phyloP scores from a whole-genome alignment of 305 asterid species.

The Fraxinus dipetala region DNA sequence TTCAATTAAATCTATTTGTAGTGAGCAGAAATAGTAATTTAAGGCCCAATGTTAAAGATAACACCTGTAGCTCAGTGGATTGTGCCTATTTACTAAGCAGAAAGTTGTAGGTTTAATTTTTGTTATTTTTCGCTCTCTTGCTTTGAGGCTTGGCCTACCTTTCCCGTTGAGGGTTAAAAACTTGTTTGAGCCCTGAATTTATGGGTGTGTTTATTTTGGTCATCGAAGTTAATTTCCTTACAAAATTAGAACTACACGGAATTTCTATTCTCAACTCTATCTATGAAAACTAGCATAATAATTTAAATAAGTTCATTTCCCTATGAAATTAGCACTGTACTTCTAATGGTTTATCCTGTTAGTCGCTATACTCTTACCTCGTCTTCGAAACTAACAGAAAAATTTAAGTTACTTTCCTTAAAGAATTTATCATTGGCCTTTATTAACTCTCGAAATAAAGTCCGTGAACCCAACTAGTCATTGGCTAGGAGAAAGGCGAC shows the following conservation, averaged over 20 bases:
- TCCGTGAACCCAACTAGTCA: no score
- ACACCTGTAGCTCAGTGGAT: constrained; percentile 71
- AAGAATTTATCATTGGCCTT: no score
- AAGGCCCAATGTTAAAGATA: neutral
- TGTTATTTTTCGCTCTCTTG: neutral
- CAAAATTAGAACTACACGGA: neutral
- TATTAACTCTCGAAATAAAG: no score
- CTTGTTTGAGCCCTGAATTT: no score
- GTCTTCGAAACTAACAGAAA: no score
- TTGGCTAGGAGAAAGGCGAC: no score
- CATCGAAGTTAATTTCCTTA: neutral
- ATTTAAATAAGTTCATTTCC: neutral
- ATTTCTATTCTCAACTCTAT: neutral
- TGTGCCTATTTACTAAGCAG: constrained; percentile 80
- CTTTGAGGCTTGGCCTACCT: no score
- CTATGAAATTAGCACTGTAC: neutral
- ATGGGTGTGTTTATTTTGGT: neutral
- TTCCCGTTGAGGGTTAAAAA: no score
- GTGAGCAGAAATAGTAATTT: no score
- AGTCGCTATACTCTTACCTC: neutral
- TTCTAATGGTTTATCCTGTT: neutral
- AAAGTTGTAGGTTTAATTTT: constrained; percentile 54
- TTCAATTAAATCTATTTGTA: neutral
- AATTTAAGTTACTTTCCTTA: no score
- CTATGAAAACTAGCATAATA: neutral